Conservation (phyloP, 495 filamentous ascomycete genomes). For the Schizothecium vesticola region DNA sequence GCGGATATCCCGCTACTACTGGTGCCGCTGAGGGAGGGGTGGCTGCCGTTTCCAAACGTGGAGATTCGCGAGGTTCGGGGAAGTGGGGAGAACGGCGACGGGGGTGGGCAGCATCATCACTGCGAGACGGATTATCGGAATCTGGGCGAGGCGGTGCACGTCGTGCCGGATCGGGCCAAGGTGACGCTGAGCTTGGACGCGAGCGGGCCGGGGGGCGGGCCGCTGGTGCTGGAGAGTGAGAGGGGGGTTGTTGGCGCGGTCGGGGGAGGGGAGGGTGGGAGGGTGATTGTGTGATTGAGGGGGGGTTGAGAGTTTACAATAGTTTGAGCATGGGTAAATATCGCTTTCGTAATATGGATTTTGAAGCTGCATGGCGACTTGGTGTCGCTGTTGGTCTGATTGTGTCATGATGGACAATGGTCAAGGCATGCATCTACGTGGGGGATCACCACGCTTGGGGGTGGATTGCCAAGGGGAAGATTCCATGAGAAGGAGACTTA, state of each 20-base stretch:
- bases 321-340: not conserved
- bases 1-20: conserved; percentile 60
- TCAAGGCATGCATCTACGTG: too few species aligned
- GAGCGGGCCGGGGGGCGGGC: conserved; percentile 55
- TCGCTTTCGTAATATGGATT: not conserved
- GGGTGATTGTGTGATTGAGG: conserved; percentile 21
- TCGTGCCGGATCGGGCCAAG: conserved; percentile 66
- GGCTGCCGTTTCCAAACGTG: conserved; percentile 66
- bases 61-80: conserved; percentile 60
- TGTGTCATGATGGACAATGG: too few species aligned
- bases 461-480: too few species aligned
- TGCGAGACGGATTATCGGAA: conserved; percentile 80
- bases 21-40: conserved; percentile 72
- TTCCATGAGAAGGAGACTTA: too few species aligned
- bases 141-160: conserved; percentile 67
- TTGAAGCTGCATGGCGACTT: too few species aligned
- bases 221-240: conserved; percentile 57
- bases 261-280: conserved; percentile 11
- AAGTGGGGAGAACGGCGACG: conserved; percentile 14
- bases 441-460: too few species aligned
- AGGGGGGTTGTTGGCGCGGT: conserved; percentile 33
- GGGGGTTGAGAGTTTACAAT: not conserved
- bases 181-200: conserved; percentile 72
- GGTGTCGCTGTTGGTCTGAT: too few species aligned
- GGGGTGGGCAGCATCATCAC: conserved; percentile 22